phyloP scores from a whole-genome alignment of 345 rosid genomes.

The Carallia pectinifolia region DNA sequence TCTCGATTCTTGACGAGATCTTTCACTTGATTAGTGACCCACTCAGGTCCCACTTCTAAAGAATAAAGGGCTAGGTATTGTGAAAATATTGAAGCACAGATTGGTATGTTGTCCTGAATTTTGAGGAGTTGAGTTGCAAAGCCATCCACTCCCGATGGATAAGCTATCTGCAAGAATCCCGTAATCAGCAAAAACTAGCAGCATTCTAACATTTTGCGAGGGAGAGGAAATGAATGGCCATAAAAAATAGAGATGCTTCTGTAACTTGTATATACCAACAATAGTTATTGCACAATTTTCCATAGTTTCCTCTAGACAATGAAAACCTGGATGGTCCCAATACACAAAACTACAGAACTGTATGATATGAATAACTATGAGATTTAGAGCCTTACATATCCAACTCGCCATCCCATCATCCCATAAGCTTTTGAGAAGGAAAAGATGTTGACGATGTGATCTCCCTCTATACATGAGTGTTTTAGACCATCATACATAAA shows the following conservation, averaged over 20 bases:
- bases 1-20: slow-evolving; percentile 76
- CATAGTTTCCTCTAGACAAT: too few relatives aligned
- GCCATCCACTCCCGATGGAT: slow-evolving; percentile 76
- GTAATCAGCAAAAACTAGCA: too few relatives aligned
- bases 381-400: slow-evolving; percentile 64
- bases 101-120: slow-evolving; percentile 94
- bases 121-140: slow-evolving; percentile 67
- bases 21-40: slow-evolving; percentile 70
- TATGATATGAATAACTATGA: neutral
- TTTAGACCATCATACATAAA: slow-evolving; percentile 90
- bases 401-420: slow-evolving; percentile 99
- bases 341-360: too few relatives aligned
- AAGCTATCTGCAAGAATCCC: slow-evolving; percentile 63
- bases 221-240: too few relatives aligned
- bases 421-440: slow-evolving; percentile 99
- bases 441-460: slow-evolving; percentile 88
- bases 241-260: too few relatives aligned
- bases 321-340: too few relatives aligned
- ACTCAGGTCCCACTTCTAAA: slow-evolving; percentile 68
- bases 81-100: slow-evolving; percentile 79
- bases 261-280: too few relatives aligned
- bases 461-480: slow-evolving; percentile 85
- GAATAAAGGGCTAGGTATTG: slow-evolving; percentile 82
- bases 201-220: too few relatives aligned
- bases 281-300: too few relatives aligned